Evolutionary conservation across 306 rosid species (phyloP), one percentile per base, ranked within the genome.

Genomic region (Sicyos baderoa): DNA sequence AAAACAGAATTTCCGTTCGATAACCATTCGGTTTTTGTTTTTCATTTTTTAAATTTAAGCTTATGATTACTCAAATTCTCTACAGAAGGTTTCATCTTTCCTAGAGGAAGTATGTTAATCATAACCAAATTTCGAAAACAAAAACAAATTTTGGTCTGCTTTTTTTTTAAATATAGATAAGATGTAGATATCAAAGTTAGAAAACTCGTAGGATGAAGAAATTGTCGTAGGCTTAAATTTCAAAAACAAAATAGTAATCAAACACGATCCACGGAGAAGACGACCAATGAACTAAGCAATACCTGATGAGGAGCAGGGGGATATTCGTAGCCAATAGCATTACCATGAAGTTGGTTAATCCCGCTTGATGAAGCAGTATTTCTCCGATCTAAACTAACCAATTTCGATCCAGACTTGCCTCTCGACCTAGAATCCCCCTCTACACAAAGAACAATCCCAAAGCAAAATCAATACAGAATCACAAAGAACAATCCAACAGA

Each of bases 251-350:
- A n/a, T n/a, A n/a, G n/a, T n/a, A n/a, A n/a, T n/a, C n/a, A n/a
- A n/a, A n/a, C n/a, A n/a, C n/a, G n/a, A n/a, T 32, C 50, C 14
- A 62, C 11, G 54, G 68, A 54, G 25, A 68, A 3, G 18, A 25
- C 32, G 61, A 2, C 25, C 7, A 4, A 13, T 57, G n/a, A 17
- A 50, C 22, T 22, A 74, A 40, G 25, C 63, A 78, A 79, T 58
- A 90, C 99, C 96, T 85, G 85, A 83, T n/a, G 19, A 71, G 55
- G 40, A 50, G 54, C 17, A 16, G 87, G 73, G 70, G 94, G 91
- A 73, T 93, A 93, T 32, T 18, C 69, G 77, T 78, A 90, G n/a
- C 85, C 88, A 64, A 93, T 40, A 68, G 86, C 75, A 71, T 77
- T 75, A 17, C 84, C 84, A 7, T 27, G 55, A 11, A 78, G 71